Evolutionary conservation across 176 grass and related monocot genomes (phyloP), one percentile per base, ranked within the genome.

Genomic region (Alopecurus myosuroides): DNA sequence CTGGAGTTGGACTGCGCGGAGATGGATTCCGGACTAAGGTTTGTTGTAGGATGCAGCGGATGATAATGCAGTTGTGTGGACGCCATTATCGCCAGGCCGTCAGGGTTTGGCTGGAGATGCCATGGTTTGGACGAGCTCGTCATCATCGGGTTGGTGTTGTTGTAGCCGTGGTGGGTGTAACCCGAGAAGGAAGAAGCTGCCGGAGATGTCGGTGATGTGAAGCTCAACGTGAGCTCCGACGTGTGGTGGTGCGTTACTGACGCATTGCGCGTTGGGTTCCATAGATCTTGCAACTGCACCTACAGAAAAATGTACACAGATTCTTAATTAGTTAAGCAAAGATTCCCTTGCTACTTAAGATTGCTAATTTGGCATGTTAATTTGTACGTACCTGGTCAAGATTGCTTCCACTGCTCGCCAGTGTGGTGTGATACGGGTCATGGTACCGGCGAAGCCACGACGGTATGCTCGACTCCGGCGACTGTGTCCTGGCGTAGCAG

Each of bases 171-270:
- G 62, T 45, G 56, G 15, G 87, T 77, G 23, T 86, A 87, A 28
- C 57, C 67, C 9, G 81, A 86, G 61, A 45, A 31, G 23, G 79
- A 82, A 56, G 90, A 80, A 86, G 84, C 39, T 11, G 79, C 57
- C 19, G 83, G 76, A 36, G 83, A 84, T 34, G 67, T 46, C 13
- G 76, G 88, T 10, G 77, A 89, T 11, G 89, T 87, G 87, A 95
- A 93, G 77, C 86, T 92, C 80, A 98, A 28, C 15, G 96, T 94
- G 23, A 94, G 87, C 76, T 95, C 89, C 0, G 93, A 93, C n/a
- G 93, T 66, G 62, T 82, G 84, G 30, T 86, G 30, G 25, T 88
- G 30, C 57, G 67, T 66, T 6, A 65, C 23, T 28, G 95, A 84
- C 87, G 39, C 83, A 74, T 46, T 84, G 48, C 40, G 78, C 22